A percentile compares a stretch with the other conserved stretches of the same genome.
Evolutionary conservation across 495 filamentous ascomycete species (phyloP).

Genomic region (Ascobolus immersus): DNA sequence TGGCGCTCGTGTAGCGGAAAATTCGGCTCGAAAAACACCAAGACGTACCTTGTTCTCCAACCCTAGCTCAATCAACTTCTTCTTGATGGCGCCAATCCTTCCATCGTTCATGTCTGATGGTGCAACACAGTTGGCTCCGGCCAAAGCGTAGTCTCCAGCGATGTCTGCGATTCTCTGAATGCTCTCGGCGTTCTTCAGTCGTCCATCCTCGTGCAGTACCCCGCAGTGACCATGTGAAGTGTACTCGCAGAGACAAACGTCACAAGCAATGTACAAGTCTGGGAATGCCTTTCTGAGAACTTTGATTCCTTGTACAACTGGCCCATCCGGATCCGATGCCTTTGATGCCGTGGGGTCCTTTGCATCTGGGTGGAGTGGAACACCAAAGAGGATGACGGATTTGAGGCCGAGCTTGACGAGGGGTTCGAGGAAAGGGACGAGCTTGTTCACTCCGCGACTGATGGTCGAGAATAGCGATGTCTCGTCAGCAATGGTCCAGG

Average conservation of each 20-base stretch:
- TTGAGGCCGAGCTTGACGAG: slow-evolving; percentile 68
- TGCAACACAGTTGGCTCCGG: slow-evolving; percentile 87
- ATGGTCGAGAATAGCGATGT: slow-evolving; percentile 1
- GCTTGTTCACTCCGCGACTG: slow-evolving; percentile 56
- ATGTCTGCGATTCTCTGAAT: slow-evolving; percentile 86
- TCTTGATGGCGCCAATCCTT: slow-evolving; percentile 81
- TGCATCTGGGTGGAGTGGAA: slow-evolving; percentile 47
- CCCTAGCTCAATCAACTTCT: slow-evolving; percentile 77
- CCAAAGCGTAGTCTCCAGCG: slow-evolving; percentile 71
- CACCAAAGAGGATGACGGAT: slow-evolving; percentile 87
- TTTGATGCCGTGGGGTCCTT: slow-evolving; percentile 87
- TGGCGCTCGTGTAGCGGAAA: too few species aligned
- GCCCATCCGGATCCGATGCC: slow-evolving; percentile 76
- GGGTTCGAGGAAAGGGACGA: slow-evolving; percentile 61
- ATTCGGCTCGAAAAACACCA: too few species aligned
- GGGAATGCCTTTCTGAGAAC: slow-evolving; percentile 64
- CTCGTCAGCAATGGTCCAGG: too few species aligned
- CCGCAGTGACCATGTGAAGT: slow-evolving; percentile 97
- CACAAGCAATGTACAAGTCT: slow-evolving; percentile 61
- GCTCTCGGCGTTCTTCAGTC: slow-evolving; percentile 70
- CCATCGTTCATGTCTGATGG: slow-evolving; percentile 98
- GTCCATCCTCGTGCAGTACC: slow-evolving; percentile 73
- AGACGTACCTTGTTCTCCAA: slow-evolving; percentile 72
- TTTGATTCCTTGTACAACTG: slow-evolving; percentile 64
- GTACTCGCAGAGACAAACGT: slow-evolving; percentile 96